These are phyloP conservation scores for Sclerotiophoma versabilis DNA, from an alignment of 2,329 filamentous ascomycete genomes.

Conservation along the genomic window DNA sequence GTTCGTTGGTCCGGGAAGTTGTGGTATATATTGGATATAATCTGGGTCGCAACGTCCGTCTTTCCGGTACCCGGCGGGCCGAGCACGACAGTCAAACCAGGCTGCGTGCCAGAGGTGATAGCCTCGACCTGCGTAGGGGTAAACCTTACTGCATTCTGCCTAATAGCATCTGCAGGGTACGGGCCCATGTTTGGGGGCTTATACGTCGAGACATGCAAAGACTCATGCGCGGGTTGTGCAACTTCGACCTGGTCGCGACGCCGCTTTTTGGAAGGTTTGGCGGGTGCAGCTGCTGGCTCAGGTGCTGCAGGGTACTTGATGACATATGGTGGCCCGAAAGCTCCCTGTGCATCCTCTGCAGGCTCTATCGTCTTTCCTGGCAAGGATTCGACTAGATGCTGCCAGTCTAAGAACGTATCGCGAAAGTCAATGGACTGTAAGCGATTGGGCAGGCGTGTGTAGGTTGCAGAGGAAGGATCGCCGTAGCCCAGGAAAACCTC, in stretches of 20 bases:
- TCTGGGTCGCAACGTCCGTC: slow-evolving; percentile 98
- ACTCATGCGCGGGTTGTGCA: slow-evolving; percentile 65
- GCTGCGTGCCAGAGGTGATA: slow-evolving; percentile 91
- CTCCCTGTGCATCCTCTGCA: slow-evolving; percentile 71
- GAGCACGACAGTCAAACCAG: slow-evolving; percentile 90
- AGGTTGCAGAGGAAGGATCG: slow-evolving; percentile 85
- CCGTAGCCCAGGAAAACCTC: slow-evolving; percentile 98
- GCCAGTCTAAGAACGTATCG: slow-evolving; percentile 95
- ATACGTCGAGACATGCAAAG: slow-evolving; percentile 86
- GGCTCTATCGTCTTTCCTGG: slow-evolving; percentile 88
- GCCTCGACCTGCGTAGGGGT: slow-evolving; percentile 91
- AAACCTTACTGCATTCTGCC: slow-evolving; percentile 83
- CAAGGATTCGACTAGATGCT: slow-evolving; percentile 87
- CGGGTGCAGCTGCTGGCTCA: slow-evolving; percentile 54
- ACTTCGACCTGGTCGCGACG: slow-evolving; percentile 76
- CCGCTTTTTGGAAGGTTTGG: slow-evolving; percentile 80
- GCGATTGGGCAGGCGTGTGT: slow-evolving; percentile 80
- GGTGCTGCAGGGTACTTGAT: slow-evolving; percentile 65
- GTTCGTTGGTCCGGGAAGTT: slow-evolving; percentile 95
- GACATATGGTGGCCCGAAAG: slow-evolving; percentile 87
- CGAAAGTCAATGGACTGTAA: slow-evolving; percentile 84
- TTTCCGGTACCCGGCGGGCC: slow-evolving; percentile 97
- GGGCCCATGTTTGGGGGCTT: slow-evolving; percentile 87
- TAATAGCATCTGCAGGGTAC: slow-evolving; percentile 84
- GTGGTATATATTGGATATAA: slow-evolving; percentile 98